Base-by-base conservation (phyloP, 768 basidiomycete genomes). In the Boletus reticulatus region DNA sequence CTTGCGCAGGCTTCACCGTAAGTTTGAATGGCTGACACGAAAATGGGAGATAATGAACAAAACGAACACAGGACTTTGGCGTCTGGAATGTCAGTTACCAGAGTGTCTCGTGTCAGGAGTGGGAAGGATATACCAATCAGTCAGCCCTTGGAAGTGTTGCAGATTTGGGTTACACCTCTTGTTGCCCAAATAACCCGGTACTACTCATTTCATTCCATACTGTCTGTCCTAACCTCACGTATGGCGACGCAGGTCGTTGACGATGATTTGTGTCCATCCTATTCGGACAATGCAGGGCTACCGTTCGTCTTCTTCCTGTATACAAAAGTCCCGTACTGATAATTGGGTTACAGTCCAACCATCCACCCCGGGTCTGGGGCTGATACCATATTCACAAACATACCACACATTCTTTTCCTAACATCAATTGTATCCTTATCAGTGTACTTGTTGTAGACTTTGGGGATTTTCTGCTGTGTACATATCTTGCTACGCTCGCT, bases 1-100 rank as follows among this genome's bases (percentile, higher is more conserved):
- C 48, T 19, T 45, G 50, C 19, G 19, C 44, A 78, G 77, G 76
- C 8, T 79, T 71, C 57, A 69, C 74, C 11, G 77, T 78, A 48
- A 62, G 75, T 59, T 45, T 14, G 36, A 44, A 34, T 17, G 31
- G 13, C 20, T 10, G 44, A 16, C 20, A 3, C 20, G 5, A 27
- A 24, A 34, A 9, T 31, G 12, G 31, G 36, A 37, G 11, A 38
- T 60, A 12, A 16, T 36, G 47, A 42, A 24, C 4, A 12, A 37
- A 42, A 47, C 39, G 14, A 45, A 41, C 52, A 53, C 43, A 88
- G 87, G 92, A 92, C 64, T 93, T 92, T 74, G 89, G 92, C 48
- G 83, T 92, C 19, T 94, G 92, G 91, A 91, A 92, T 62, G 75
- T 90, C 63, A 84, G 78, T 17, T 92, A 92, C 66, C 71, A 83